Percentiles rank a stretch among this genome's conserved stretches.
These are phyloP conservation scores for Lentinula boryana DNA, from an alignment of 768 basidiomycete species.

Conservation along the genomic window DNA sequence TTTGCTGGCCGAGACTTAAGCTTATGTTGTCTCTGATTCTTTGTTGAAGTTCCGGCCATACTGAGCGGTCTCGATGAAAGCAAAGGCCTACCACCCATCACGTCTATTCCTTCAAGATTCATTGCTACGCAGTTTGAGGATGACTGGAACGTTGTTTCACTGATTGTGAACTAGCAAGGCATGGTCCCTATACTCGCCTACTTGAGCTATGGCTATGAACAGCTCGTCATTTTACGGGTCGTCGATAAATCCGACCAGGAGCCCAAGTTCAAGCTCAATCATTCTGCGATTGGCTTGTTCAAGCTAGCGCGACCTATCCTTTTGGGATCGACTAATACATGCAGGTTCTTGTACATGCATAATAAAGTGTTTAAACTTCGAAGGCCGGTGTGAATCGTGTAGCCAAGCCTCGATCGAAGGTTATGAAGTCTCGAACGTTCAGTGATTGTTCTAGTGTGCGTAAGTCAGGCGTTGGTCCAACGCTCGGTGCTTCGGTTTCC, in stretches of 20 bases:
- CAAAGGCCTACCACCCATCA: conserved; percentile 23
- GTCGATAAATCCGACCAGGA: not conserved
- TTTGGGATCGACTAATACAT: no score
- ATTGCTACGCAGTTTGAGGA: conserved; percentile 37
- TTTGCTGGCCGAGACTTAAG: no score
- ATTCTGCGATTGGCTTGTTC: no score
- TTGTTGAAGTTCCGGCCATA: not conserved
- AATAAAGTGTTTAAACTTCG: no score
- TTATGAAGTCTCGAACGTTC: not conserved
- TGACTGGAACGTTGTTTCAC: conserved; percentile 54
- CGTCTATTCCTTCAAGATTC: conserved; percentile 44
- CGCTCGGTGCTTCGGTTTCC: not conserved
- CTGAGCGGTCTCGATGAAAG: not conserved
- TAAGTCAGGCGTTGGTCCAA: not conserved
- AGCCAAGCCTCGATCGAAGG: not conserved
- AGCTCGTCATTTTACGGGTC: no score
- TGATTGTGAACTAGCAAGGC: conserved; percentile 25
- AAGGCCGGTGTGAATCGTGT: no score
- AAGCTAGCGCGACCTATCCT: no score
- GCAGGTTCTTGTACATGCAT: no score
- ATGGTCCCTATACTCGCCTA: not conserved
- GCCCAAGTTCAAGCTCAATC: not conserved
- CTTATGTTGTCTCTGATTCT: not conserved
- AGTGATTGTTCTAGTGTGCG: not conserved
- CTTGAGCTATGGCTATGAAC: not conserved